These are phyloP conservation scores for Mycosarcoma mackinlayi DNA, from an alignment of 1,284 basidiomycete genomes.

Conservation along the genomic window DNA sequence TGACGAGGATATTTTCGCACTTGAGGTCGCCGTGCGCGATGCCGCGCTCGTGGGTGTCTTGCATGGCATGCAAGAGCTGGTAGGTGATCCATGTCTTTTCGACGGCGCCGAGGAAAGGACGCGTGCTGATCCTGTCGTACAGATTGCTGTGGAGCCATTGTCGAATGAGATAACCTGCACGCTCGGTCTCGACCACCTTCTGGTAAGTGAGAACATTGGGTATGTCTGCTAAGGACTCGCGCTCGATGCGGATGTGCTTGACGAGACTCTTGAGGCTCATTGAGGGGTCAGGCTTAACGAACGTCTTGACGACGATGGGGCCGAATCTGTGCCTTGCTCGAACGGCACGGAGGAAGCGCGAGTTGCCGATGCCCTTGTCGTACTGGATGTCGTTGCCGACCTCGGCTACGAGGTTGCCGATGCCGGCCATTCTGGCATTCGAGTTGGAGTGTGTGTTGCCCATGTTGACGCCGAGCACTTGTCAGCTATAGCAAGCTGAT, in stretches of 20 bases:
- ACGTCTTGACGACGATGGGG: constrained; percentile 81
- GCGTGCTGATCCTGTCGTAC: constrained; percentile 97
- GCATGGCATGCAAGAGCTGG: constrained; percentile 86
- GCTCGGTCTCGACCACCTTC: constrained; percentile 91
- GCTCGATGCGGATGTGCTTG: constrained; percentile 78
- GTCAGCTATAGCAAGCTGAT: neutral
- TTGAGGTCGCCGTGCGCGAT: constrained; percentile 97
- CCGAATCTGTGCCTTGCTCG: constrained; percentile 79
- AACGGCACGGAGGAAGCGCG: constrained; percentile 93
- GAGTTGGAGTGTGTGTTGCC: constrained; percentile 54
- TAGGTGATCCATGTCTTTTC: constrained; percentile 99
- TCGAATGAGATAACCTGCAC: constrained; percentile 91
- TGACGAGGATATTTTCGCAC: constrained; percentile 95
- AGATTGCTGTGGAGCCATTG: constrained; percentile 95
- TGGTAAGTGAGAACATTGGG: constrained; percentile 91
- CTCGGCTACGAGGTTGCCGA: constrained; percentile 59
- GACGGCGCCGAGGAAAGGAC: constrained; percentile 87
- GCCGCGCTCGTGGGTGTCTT: constrained; percentile 81
- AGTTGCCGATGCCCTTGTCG: constrained; percentile 77
- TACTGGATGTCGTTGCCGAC: constrained; percentile 63
- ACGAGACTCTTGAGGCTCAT: constrained; percentile 77
- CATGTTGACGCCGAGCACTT: constrained; percentile 18
- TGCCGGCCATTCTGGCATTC: constrained; percentile 48
- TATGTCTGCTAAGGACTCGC: constrained; percentile 84
- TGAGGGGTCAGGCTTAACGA: constrained; percentile 82